A percentile compares a stretch with the other conserved stretches of the same genome.
Conservation (phyloP, 2,329 filamentous ascomycete genomes). For the Botrytis aclada region DNA sequence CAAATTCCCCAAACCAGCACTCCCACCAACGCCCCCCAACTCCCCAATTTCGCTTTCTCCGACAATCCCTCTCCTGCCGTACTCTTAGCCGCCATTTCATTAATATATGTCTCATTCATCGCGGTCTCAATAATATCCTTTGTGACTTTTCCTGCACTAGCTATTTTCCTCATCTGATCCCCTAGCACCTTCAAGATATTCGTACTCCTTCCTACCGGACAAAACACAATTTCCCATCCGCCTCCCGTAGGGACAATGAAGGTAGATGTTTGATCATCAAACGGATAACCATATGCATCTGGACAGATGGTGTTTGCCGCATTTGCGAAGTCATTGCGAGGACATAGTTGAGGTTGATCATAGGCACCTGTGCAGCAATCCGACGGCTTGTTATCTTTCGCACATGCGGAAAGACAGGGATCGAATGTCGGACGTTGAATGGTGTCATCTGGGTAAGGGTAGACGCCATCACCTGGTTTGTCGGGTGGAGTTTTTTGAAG, state of each 20-base stretch:
- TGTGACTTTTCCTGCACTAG: slow-evolving; percentile 42
- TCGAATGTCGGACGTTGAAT: slow-evolving; percentile 69
- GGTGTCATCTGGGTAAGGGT: slow-evolving; percentile 75
- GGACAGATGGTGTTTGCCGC: slow-evolving; percentile 74
- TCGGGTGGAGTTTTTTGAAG: slow-evolving; percentile 65
- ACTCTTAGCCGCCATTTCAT: slow-evolving; percentile 23
- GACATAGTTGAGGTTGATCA: slow-evolving; percentile 60
- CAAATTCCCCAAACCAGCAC: slow-evolving; percentile 33
- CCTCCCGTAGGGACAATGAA: slow-evolving; percentile 65
- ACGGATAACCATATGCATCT: slow-evolving; percentile 78
- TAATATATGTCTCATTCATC: slow-evolving; percentile 39
- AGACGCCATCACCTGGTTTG: slow-evolving; percentile 71
- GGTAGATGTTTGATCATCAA: slow-evolving; percentile 56
- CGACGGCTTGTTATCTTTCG: slow-evolving; percentile 60
- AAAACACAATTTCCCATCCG: slow-evolving; percentile 77
- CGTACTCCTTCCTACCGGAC: slow-evolving; percentile 61
- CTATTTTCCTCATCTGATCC: slow-evolving; percentile 48
- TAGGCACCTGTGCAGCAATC: slow-evolving; percentile 76
- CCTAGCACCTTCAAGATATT: slow-evolving; percentile 55
- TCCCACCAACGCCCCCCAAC: slow-evolving; percentile 33
- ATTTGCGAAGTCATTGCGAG: slow-evolving; percentile 64
- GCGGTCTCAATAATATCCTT: slow-evolving; percentile 38
- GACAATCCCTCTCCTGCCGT: slow-evolving; percentile 22
- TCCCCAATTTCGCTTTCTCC: slow-evolving; percentile 21
- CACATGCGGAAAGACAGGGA: slow-evolving; percentile 75